Conservation (phyloP, 495 filamentous ascomycete species). For the Xanthoparmelia taractica region DNA sequence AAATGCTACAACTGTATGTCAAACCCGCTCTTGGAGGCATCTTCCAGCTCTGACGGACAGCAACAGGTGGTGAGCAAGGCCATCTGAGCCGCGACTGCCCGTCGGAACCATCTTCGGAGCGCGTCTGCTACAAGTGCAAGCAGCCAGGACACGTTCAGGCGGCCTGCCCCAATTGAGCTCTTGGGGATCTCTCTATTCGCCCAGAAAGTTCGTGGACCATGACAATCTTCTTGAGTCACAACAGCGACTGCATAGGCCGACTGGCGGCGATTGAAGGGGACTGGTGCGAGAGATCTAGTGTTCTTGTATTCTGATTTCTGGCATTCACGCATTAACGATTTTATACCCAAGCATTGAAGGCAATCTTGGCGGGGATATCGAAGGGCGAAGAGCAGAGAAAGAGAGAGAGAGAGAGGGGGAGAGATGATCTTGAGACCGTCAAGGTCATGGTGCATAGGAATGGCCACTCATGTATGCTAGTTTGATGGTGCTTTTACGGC, state of each 20-base stretch:
- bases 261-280: conserved; percentile 10
- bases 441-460: conserved; percentile 20
- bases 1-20: conserved; percentile 97
- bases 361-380: conserved; percentile 20
- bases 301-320: conserved; percentile 16
- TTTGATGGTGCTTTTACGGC: conserved; percentile 15
- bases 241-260: conserved; percentile 10
- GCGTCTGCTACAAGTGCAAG: conserved; percentile 99
- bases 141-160: conserved; percentile 94
- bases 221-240: conserved; percentile 17
- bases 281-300: conserved; percentile 11
- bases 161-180: conserved; percentile 67
- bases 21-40: not conserved
- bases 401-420: no score
- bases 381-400: conserved; percentile 12
- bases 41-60: conserved; percentile 11
- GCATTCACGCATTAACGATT: conserved; percentile 11
- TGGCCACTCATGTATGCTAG: conserved; percentile 14
- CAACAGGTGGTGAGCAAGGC: conserved; percentile 70
- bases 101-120: conserved; percentile 78
- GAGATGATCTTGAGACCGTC: not conserved
- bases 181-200: not conserved
- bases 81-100: conserved; percentile 94
- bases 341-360: conserved; percentile 20
- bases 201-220: conserved; percentile 4